Base-by-base conservation (phyloP, 2,329 filamentous ascomycete species). In the Alternaria viburni region DNA sequence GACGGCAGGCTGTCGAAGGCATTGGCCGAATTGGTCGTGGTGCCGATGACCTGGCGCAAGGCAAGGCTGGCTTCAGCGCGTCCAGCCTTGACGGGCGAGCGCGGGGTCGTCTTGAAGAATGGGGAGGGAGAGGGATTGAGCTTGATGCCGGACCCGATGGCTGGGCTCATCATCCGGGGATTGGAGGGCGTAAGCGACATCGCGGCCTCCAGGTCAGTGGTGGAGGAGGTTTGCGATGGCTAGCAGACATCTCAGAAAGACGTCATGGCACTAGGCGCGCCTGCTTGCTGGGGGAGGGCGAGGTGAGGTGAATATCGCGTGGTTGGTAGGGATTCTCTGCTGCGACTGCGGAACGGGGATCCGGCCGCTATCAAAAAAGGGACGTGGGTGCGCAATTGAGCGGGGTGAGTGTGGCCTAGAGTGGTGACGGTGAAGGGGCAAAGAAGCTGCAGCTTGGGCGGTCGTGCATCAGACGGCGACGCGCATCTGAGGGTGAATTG, bases 11-110 rank as follows among this genome's bases (percentile, higher is more conserved):
- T 90, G 77, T 96, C 93, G 80, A 99, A 97, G 66, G 92, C 93
- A 76, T 91, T 94, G 44, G 93, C 90, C 5, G 91, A 92, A 69
- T 85, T 88, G 67, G 93, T 95, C 8, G 95, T 98, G 23, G 94
- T 97, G 50, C 96, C 96, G 74, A 98, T 91, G 61, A 98, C 93
- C 67, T 93, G 89, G 78, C 90, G 90, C 65, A 97, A 84, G 43
- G 90, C 90, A 47, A 97, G 85, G 44, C 80, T 82, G 25, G 78
- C 74, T 69, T 84, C 83, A 65, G 81, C 75, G 60, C 68, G 83
- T 77, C 68, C 81, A 30, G 81, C 66, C 75, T 86, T 88, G 68
- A 82, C 80, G 28, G 91, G 88, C 54, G 91, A 91, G 75, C 90
- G 87, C 17, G 87, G 86, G 43, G 89, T 87, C 62, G 85, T 85